These are phyloP conservation scores for Massariosphaeria phaeospora DNA, from an alignment of 495 filamentous ascomycete genomes.

Conservation along the genomic window DNA sequence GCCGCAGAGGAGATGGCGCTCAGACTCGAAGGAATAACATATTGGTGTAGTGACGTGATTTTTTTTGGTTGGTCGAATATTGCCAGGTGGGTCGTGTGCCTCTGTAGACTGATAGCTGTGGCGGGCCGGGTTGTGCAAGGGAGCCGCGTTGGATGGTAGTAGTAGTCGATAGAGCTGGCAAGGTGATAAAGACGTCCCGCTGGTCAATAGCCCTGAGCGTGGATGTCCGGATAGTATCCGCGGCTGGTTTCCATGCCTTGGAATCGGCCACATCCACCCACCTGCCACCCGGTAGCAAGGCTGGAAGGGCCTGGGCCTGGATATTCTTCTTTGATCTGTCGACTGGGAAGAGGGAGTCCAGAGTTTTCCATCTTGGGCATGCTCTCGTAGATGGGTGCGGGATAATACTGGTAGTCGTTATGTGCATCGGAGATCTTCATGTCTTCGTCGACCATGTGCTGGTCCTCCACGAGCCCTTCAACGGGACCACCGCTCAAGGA, in stretches of 20 bases:
- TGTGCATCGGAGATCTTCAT: conserved; percentile 30
- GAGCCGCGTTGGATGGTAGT: too few relatives aligned
- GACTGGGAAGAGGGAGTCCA: conserved; percentile 19
- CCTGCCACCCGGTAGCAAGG: conserved; percentile 29
- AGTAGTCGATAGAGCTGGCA: too few relatives aligned
- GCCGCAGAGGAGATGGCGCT: neutral
- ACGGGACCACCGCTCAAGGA: conserved; percentile 38
- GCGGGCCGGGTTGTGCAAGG: too few relatives aligned
- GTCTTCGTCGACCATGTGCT: conserved; percentile 37
- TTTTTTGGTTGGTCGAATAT: too few relatives aligned
- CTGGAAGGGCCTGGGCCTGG: conserved; percentile 23
- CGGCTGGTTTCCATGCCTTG: conserved; percentile 38
- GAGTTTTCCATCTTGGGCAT: conserved; percentile 21
- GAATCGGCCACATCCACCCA: conserved; percentile 34
- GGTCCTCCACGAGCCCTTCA: conserved; percentile 31
- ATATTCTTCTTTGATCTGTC: conserved; percentile 37
- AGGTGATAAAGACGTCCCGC: too few relatives aligned
- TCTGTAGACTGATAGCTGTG: too few relatives aligned
- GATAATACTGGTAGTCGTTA: conserved; percentile 39
- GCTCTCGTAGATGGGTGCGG: conserved; percentile 35
- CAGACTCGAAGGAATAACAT: conserved; percentile 23
- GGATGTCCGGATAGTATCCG: conserved; percentile 36
- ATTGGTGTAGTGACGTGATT: conserved; percentile 15
- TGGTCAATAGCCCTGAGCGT: conserved; percentile 21
- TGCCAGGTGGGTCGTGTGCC: too few relatives aligned